Evolutionary conservation across 129 eudicot species (phyloP).

Genomic region (Flaveria linearis): DNA sequence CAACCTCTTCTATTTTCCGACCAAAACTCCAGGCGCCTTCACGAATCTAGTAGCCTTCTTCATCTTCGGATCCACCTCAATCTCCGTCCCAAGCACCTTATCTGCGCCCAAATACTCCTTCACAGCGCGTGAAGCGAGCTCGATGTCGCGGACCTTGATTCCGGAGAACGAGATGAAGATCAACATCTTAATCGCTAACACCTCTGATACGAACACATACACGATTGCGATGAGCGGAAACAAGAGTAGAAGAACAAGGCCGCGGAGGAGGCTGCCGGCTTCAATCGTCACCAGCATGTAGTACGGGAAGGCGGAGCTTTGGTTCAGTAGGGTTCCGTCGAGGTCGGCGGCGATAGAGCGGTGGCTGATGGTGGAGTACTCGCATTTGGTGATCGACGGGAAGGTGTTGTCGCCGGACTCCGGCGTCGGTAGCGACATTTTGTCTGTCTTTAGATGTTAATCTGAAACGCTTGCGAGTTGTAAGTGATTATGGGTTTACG

Average conservation of each 20-base stretch:
- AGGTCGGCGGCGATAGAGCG: conserved; percentile 88
- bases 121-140: conserved; percentile 86
- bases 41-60: conserved; percentile 87
- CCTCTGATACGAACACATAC: conserved; percentile 75
- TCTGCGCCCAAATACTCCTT: conserved; percentile 89
- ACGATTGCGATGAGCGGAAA: conserved; percentile 78
- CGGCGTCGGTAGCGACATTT: conserved; percentile 42
- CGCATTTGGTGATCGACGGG: conserved; percentile 59
- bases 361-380: conserved; percentile 50
- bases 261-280: conserved; percentile 92
- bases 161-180: conserved; percentile 78
- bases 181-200: conserved; percentile 72
- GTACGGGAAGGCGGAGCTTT: conserved; percentile 87
- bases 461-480: no score
- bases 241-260: conserved; percentile 61
- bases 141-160: conserved; percentile 73
- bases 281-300: conserved; percentile 93
- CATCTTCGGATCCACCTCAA: conserved; percentile 83
- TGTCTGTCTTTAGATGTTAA: not conserved
- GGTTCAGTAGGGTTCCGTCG: conserved; percentile 82
- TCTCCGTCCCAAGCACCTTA: conserved; percentile 89
- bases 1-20: conserved; percentile 70
- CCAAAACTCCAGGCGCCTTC: conserved; percentile 80
- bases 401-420: conserved; percentile 40
- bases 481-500: not conserved